Evolutionary conservation across 306 rosid species (phyloP), one percentile per base, ranked within the genome.

Genomic region (Sicyos edulis): DNA sequence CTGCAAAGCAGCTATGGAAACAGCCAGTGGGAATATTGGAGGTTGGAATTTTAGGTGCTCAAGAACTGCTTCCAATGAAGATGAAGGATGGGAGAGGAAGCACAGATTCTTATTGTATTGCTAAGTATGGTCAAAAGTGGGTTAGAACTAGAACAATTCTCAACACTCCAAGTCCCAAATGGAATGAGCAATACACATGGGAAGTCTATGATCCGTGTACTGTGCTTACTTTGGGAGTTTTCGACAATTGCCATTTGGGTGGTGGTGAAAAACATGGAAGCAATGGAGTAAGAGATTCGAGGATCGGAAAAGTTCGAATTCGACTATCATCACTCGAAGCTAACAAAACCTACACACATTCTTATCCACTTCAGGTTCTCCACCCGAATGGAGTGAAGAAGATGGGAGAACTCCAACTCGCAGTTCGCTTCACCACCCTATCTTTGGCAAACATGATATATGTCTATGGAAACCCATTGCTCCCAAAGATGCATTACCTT

Each of bases 101-200:
- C 79, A 88, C 95, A 0, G 97, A 93, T 53, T 89, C 98, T 12
- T 92, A 90, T 7, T 90, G 96, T 20, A 92, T 92, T 4, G 98
- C 93, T 0, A 90, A 87, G 80, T 90, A 91, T 22, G 95, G 99
- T 67, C 97, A 93, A 55, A 93, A 93, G 79, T 93, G 99, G 97
- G 86, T 93, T 72, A 75, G 99, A 63, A 93, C 99, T 21, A 76
- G 99, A 77, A 93, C 99, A 54, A 87, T 93, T 64, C 87, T 91
- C 0, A 83, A 93, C 80, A 85, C 92, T 3, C 79, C 77, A 17
- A 81, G 79, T 77, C 98, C 98, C 19, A 90, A 83, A 78, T 92
- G 98, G 98, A 92, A 92, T 61, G 96, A 92, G 81, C 98, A 92
- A 68, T 92, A 92, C 81, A 90, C 96, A 14, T 90, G 96, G 96